Conservation (phyloP, 1,284 basidiomycete species). For the Ceratobasidium sp. region DNA sequence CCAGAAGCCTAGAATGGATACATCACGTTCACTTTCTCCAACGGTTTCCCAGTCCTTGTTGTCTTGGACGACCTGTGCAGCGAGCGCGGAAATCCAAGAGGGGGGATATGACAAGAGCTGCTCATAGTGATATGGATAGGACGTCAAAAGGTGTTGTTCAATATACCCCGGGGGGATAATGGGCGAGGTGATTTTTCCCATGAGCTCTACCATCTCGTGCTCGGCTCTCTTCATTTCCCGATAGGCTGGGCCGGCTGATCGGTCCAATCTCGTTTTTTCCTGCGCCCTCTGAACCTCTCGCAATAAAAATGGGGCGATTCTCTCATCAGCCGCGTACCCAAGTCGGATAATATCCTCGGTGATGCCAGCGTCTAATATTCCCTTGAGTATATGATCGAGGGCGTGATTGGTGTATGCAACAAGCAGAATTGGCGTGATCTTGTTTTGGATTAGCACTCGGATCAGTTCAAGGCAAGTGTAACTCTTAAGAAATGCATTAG, state of each 20-base stretch:
- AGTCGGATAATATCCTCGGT: constrained; percentile 73
- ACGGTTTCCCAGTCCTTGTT: constrained; percentile 41
- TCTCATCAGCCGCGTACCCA: constrained; percentile 69
- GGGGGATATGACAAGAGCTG: constrained; percentile 59
- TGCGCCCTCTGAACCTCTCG: constrained; percentile 56
- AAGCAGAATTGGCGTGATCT: constrained; percentile 69
- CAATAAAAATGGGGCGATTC: constrained; percentile 70
- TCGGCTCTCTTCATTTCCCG: constrained; percentile 63
- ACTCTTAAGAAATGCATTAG: constrained; percentile 59
- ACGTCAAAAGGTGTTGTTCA: constrained; percentile 58
- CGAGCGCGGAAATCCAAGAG: constrained; percentile 58
- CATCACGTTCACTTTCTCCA: background rate
- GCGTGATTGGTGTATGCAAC: constrained; percentile 84
- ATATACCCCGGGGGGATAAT: constrained; percentile 61
- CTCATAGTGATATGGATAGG: constrained; percentile 62
- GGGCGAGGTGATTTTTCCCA: constrained; percentile 60
- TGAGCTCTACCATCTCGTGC: constrained; percentile 62
- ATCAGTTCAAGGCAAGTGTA: constrained; percentile 76
- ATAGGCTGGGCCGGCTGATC: constrained; percentile 56
- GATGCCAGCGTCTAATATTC: constrained; percentile 71
- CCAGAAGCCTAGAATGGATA: constrained; percentile 31
- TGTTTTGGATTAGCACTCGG: constrained; percentile 69
- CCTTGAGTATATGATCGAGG: constrained; percentile 75
- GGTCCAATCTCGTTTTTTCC: constrained; percentile 60
- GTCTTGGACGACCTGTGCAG: constrained; percentile 8